These are phyloP conservation scores for Neodidymelliopsis sp. DNA, from an alignment of 2,329 filamentous ascomycete genomes.

Conservation along the genomic window DNA sequence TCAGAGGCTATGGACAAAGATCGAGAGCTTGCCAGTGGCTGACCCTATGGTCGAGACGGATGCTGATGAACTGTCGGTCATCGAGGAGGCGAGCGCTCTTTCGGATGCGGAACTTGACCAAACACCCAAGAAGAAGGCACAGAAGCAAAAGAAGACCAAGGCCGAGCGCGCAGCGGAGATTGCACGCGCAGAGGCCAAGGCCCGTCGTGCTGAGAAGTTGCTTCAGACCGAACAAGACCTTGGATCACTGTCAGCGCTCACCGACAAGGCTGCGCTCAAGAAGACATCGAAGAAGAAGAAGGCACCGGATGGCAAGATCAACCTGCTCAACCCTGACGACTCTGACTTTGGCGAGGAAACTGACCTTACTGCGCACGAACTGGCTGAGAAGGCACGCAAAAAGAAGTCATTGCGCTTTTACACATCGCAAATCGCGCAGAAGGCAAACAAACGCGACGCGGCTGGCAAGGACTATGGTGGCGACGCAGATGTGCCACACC, in stretches of 20 bases:
- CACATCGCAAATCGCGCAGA: slow-evolving; percentile 96
- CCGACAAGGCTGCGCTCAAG: slow-evolving; percentile 56
- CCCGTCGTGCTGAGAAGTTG: slow-evolving; percentile 61
- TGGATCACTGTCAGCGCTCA: slow-evolving; percentile 72
- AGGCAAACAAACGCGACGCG: slow-evolving; percentile 81
- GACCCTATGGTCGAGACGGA: slow-evolving; percentile 51
- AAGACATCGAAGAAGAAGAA: slow-evolving; percentile 57
- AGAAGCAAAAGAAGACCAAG: slow-evolving; percentile 55
- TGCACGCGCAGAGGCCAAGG: slow-evolving; percentile 62
- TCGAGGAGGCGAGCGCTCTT: slow-evolving; percentile 42
- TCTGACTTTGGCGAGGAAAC: slow-evolving; percentile 96
- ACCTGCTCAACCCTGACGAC: slow-evolving; percentile 63
- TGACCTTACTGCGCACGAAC: slow-evolving; percentile 75
- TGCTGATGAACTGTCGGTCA: slow-evolving; percentile 45
- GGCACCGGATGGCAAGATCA: slow-evolving; percentile 35
- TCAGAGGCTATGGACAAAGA: slow-evolving; percentile 79
- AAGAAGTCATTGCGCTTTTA: slow-evolving; percentile 97
- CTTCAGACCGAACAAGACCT: slow-evolving; percentile 72
- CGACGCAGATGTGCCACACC: slow-evolving; percentile 83
- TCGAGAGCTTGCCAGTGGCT: slow-evolving; percentile 68
- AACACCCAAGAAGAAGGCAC: slow-evolving; percentile 42
- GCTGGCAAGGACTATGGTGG: slow-evolving; percentile 78
- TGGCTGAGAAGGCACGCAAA: slow-evolving; percentile 84
- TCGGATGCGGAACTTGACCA: slow-evolving; percentile 45
- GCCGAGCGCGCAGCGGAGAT: slow-evolving; percentile 60